These are phyloP conservation scores for Pyricularia sp. DNA, from an alignment of 2,329 filamentous ascomycete genomes.

Conservation along the genomic window DNA sequence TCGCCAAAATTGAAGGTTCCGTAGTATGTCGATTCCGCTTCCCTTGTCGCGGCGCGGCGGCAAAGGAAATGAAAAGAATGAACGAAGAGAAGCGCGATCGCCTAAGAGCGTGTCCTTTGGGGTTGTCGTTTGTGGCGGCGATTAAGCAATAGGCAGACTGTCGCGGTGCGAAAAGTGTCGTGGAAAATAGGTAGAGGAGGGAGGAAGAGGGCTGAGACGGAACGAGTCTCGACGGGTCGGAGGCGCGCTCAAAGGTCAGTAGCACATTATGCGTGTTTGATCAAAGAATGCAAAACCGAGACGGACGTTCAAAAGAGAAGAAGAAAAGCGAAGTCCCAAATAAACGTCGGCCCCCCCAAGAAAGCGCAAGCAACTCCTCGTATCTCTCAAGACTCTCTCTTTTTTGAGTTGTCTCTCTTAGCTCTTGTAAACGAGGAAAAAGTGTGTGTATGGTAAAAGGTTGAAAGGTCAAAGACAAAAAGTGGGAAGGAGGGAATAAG, in stretches of 20 bases:
- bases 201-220: not conserved
- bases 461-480: not conserved
- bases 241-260: not conserved
- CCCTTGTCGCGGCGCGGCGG: not conserved
- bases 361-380: not conserved
- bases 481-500: not conserved
- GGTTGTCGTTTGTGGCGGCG: not conserved
- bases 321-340: not conserved
- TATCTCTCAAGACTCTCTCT: not conserved
- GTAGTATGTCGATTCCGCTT: not conserved
- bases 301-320: not conserved
- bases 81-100: not conserved
- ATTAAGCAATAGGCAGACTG: not conserved
- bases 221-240: not conserved
- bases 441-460: not conserved
- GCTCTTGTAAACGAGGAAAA: not conserved
- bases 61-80: not conserved
- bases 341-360: not conserved
- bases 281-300: not conserved
- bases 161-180: not conserved
- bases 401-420: not conserved
- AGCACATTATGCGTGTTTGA: not conserved
- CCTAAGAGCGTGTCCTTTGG: not conserved
- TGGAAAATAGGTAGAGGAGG: not conserved
- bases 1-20: not conserved